A percentile compares a stretch with the other conserved stretches of the same genome.
These are phyloP conservation scores for Neopestalotiopsis sp. DNA, from an alignment of 2,329 filamentous ascomycete genomes.

Conservation along the genomic window DNA sequence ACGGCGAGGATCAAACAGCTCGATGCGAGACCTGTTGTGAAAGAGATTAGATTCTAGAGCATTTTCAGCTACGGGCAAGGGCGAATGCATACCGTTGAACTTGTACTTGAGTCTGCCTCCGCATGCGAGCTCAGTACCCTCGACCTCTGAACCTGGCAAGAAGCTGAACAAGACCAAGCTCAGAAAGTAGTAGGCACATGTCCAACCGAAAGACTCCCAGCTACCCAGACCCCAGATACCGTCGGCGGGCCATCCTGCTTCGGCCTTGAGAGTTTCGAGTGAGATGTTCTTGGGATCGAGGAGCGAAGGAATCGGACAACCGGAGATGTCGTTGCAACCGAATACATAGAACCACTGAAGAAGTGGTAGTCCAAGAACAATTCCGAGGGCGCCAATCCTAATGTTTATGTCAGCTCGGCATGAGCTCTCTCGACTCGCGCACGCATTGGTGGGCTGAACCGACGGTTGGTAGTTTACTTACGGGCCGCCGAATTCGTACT, in stretches of 20 bases:
- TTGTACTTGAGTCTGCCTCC: slow-evolving; percentile 83
- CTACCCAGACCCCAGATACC: slow-evolving; percentile 76
- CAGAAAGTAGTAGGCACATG: slow-evolving; percentile 78
- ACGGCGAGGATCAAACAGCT: slow-evolving; percentile 74
- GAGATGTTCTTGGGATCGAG: slow-evolving; percentile 75
- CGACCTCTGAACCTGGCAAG: slow-evolving; percentile 73
- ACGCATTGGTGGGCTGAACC: neutral
- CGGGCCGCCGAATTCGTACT: slow-evolving; percentile 55
- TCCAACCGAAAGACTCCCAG: slow-evolving; percentile 71
- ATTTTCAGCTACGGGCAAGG: slow-evolving; percentile 1
- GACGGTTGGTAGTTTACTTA: slow-evolving; percentile 33
- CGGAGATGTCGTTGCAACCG: slow-evolving; percentile 89
- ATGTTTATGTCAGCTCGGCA: neutral
- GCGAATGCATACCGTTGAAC: slow-evolving; percentile 16
- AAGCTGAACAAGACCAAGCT: slow-evolving; percentile 77
- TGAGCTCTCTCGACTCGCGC: slow-evolving; percentile 10
- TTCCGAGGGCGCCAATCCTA: slow-evolving; percentile 76
- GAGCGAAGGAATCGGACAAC: slow-evolving; percentile 85
- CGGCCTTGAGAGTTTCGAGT: slow-evolving; percentile 74
- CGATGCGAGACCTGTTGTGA: slow-evolving; percentile 71
- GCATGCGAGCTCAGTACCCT: slow-evolving; percentile 72
- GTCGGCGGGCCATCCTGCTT: slow-evolving; percentile 80
- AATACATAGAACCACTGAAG: slow-evolving; percentile 83
- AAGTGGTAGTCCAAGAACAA: slow-evolving; percentile 81
- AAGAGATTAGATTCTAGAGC: slow-evolving; percentile 23